These are phyloP conservation scores for Penicillium italicum DNA, from an alignment of 2,329 filamentous ascomycete genomes.

Conservation along the genomic window DNA sequence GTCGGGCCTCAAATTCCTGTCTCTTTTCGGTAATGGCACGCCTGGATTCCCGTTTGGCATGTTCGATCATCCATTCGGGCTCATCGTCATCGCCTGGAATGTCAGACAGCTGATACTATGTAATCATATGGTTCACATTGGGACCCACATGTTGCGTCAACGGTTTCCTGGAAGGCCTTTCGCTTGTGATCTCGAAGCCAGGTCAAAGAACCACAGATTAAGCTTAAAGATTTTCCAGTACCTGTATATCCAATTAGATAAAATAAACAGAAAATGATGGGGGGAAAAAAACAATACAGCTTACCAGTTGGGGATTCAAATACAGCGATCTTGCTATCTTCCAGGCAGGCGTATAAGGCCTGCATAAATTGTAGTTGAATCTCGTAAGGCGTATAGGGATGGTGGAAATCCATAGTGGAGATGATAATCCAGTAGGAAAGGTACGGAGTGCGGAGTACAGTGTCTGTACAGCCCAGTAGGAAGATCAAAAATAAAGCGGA, in stretches of 20 bases:
- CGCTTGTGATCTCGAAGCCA: conserved; percentile 85
- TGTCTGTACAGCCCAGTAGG: too few species aligned
- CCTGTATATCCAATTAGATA: conserved; percentile 28
- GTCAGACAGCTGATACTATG: background rate
- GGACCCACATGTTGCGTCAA: conserved; percentile 45
- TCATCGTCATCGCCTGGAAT: conserved; percentile 61
- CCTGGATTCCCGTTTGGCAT: conserved; percentile 65
- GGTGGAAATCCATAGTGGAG: conserved; percentile 63
- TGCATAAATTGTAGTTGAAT: conserved; percentile 89
- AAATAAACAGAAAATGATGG: background rate
- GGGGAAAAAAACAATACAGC: too few species aligned
- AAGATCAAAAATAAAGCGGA: too few species aligned
- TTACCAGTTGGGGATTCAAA: conserved; percentile 89
- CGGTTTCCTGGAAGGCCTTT: conserved; percentile 52
- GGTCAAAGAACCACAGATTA: conserved; percentile 83
- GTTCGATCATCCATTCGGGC: conserved; percentile 79
- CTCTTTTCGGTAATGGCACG: conserved; percentile 63
- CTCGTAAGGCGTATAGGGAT: conserved; percentile 81
- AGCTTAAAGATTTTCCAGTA: conserved; percentile 79
- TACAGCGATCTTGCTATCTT: conserved; percentile 77
- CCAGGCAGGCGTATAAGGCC: conserved; percentile 72
- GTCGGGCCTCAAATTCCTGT: conserved; percentile 69
- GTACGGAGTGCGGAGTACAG: too few species aligned
- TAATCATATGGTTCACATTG: background rate
- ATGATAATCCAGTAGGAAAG: background rate